A percentile compares a stretch with the other conserved stretches of the same genome.
Evolutionary conservation across 2,329 filamentous ascomycete species (phyloP).

Genomic region (Rutstroemia sp.): DNA sequence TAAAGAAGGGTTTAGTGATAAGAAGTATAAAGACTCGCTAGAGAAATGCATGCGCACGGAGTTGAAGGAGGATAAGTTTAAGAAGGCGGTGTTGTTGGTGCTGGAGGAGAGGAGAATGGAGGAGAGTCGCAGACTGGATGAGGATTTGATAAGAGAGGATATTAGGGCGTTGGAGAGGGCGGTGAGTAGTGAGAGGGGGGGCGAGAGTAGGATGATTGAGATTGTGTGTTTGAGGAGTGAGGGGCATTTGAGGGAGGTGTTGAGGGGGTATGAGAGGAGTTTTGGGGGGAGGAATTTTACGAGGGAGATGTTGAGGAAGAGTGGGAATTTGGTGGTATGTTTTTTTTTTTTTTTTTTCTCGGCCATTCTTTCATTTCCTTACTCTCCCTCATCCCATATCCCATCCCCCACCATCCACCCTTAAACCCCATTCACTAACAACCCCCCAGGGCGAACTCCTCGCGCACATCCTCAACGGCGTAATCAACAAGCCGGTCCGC

Average conservation of each 20-base stretch:
- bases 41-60: slow-evolving; percentile 85
- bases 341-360: neutral
- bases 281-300: slow-evolving; percentile 73
- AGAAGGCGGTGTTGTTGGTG: slow-evolving; percentile 74
- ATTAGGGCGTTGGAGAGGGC: slow-evolving; percentile 61
- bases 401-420: too few relatives aligned
- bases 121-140: slow-evolving; percentile 39
- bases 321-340: slow-evolving; percentile 85
- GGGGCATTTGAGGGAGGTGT: slow-evolving; percentile 69
- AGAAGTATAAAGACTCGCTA: slow-evolving; percentile 79
- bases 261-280: slow-evolving; percentile 66
- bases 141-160: slow-evolving; percentile 59
- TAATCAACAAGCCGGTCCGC: slow-evolving; percentile 90
- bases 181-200: slow-evolving; percentile 68
- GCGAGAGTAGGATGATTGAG: slow-evolving; percentile 79
- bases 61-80: slow-evolving; percentile 93
- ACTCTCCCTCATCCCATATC: neutral
- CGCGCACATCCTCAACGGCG: slow-evolving; percentile 90
- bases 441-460: slow-evolving; percentile 74
- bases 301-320: slow-evolving; percentile 78
- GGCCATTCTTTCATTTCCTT: neutral
- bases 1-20: slow-evolving; percentile 83
- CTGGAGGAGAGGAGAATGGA: slow-evolving; percentile 80
- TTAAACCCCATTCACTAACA: too few relatives aligned
- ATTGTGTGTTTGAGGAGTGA: slow-evolving; percentile 79